Base-by-base conservation (phyloP, 805 yeast genomes). In the Zygosaccharomyces kombuchaensis region DNA sequence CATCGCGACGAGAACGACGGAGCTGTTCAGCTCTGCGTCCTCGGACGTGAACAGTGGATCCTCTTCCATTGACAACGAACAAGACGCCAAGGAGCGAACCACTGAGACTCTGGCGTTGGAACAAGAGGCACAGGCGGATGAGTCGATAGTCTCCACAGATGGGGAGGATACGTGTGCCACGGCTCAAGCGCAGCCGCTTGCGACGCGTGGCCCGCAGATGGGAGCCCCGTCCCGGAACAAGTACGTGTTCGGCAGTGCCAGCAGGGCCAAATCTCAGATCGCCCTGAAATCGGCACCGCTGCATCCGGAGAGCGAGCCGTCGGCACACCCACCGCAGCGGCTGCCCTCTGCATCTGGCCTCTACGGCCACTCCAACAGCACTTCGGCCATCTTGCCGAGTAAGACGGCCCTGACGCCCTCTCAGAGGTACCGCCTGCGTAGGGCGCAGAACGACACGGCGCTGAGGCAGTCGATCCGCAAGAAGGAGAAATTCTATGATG, bases 401-500 rank as follows among this genome's bases (percentile, higher is more conserved):
- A 55, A 53, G 36, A 29, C 57, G 8, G 47, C 51, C 6, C 48
- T 70, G 51, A 72, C 76, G 0, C 74, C 76, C 0, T 71, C 75
- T 1, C 77, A 72, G 50, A 59, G 67, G 27, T 66, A 67, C 40
- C 61, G 75, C 36, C 47, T 71, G 37, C 63, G 74, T 32, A 65
- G 68, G 47, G 69, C 64, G 38, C 70, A 65, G 41, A 66, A 63
- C 25, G 66, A 65, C 43, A 51, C 58, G 1, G 65, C 67, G 12
- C 48, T 66, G 43, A 60, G 69, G 36, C 51, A 60, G 12, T 52
- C 67, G 6, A 55, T 67, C 9, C 62, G 61, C 36, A 62, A 60
- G 42, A 65, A 65, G 37, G 75, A 72, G 44, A 60, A 66, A 47
- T 66, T 55, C 46, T 71, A 66, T 53, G 75, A 71, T 14, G 69